Conservation (phyloP, 2,329 filamentous ascomycete genomes). For the Leptodontidium sp. region DNA sequence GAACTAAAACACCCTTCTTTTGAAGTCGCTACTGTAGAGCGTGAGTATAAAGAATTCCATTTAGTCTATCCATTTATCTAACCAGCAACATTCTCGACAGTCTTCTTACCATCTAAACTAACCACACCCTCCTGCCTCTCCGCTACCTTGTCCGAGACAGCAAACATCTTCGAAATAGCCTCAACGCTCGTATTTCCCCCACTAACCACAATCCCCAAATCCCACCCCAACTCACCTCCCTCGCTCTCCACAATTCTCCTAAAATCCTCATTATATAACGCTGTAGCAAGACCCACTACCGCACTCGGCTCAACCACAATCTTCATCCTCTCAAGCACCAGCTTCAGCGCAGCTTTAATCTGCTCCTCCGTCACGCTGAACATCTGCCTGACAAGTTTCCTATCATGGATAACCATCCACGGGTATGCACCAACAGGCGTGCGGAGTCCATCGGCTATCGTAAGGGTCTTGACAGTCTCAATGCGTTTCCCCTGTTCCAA, state of each 20-base stretch:
- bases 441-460: constrained; percentile 87
- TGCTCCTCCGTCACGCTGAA: constrained; percentile 81
- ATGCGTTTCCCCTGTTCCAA: constrained; percentile 71
- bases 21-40: neutral
- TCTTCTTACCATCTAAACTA: constrained; percentile 35
- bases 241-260: constrained; percentile 72
- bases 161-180: constrained; percentile 60
- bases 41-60: neutral
- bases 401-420: constrained; percentile 79
- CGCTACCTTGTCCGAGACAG: constrained; percentile 16
- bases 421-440: constrained; percentile 81
- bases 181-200: constrained; percentile 68
- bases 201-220: constrained; percentile 66
- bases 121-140: constrained; percentile 34
- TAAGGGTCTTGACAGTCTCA: constrained; percentile 74
- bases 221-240: constrained; percentile 77
- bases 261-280: constrained; percentile 87
- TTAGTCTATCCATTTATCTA: constrained; percentile 8
- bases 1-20: neutral
- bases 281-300: constrained; percentile 83
- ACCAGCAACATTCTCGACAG: constrained; percentile 39
- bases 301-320: constrained; percentile 88
- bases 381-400: constrained; percentile 73
- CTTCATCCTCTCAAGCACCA: constrained; percentile 90
- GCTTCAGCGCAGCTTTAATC: constrained; percentile 77